Conservation (phyloP, 2,329 filamentous ascomycete genomes). For the Neopestalotiopsis clavispora region DNA sequence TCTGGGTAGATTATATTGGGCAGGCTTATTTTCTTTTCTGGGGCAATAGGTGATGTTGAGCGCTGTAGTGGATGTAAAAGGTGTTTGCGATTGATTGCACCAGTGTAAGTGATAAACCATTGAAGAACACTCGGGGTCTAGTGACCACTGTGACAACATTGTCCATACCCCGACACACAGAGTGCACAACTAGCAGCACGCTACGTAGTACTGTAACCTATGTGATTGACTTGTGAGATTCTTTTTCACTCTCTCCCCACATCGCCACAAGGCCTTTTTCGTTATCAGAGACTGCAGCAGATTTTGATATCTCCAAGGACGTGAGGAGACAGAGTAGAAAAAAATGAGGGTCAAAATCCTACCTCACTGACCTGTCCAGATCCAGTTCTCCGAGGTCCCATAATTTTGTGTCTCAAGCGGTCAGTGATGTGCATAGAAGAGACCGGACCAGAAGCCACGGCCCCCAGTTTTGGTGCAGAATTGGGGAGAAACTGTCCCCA, state of each 20-base stretch:
- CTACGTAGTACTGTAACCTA: no score
- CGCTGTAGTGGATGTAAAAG: background rate
- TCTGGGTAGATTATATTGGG: no score
- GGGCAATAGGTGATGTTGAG: no score
- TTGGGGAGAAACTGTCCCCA: background rate
- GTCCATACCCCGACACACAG: background rate
- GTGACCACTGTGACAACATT: slow-evolving; percentile 2
- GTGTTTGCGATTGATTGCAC: background rate
- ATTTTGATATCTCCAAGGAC: background rate
- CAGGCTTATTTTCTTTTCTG: no score
- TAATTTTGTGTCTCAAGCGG: background rate
- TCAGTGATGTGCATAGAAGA: slow-evolving; percentile 3
- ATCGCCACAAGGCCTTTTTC: background rate
- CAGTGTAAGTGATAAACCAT: background rate
- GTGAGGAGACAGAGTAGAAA: no score
- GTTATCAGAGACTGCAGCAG: background rate
- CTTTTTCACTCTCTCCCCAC: background rate
- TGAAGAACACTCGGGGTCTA: background rate
- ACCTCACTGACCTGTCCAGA: background rate
- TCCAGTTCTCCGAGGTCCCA: background rate
- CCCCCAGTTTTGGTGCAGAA: background rate
- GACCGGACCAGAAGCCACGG: background rate
- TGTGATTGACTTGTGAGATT: no score
- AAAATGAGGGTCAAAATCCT: no score
- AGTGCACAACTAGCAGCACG: background rate